Percentiles rank a stretch among this genome's conserved stretches.
phyloP scores from a whole-genome alignment of 2,329 filamentous ascomycete species.

The Alternaria sp. region DNA sequence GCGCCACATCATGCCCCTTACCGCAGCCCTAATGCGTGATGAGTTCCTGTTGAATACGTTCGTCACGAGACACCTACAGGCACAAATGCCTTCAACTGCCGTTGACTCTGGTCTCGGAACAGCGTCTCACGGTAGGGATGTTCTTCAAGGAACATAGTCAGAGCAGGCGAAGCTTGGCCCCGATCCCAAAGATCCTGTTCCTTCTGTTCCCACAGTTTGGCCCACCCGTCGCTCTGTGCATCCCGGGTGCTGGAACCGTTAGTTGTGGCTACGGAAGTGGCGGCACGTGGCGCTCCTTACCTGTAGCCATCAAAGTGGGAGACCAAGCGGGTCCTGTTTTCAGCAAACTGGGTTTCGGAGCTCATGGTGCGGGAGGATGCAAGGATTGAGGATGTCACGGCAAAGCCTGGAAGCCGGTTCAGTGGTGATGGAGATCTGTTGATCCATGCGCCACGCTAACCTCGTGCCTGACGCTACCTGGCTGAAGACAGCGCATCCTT shows the following conservation, averaged over 20 bases:
- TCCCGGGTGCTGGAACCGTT: constrained; percentile 11
- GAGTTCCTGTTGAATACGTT: background rate
- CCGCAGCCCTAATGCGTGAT: constrained; percentile 65
- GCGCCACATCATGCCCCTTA: constrained; percentile 76
- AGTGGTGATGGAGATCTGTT: background rate
- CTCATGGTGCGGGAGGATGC: constrained; percentile 7
- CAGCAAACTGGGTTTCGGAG: constrained; percentile 11
- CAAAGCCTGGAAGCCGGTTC: background rate
- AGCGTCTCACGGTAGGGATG: constrained; percentile 35
- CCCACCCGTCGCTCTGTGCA: constrained; percentile 50
- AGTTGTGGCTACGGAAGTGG: background rate
- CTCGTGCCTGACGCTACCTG: background rate
- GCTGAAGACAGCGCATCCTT: constrained; percentile 4
- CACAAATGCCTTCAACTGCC: constrained; percentile 68
- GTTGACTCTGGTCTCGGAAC: constrained; percentile 16
- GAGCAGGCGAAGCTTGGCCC: constrained; percentile 59
- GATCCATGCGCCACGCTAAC: constrained; percentile 2
- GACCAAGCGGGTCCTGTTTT: constrained; percentile 17
- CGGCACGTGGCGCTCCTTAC: constrained; percentile 3
- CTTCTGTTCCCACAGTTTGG: constrained; percentile 59
- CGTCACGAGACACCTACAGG: constrained; percentile 49
- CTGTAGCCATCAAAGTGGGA: constrained; percentile 18
- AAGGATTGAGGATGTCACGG: constrained; percentile 4
- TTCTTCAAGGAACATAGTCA: constrained; percentile 36
- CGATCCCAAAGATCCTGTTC: constrained; percentile 62